A percentile compares a stretch with the other conserved stretches of the same genome.
Conservation (phyloP, 2,329 filamentous ascomycete genomes). For the Golovinomyces cichoracearum region DNA sequence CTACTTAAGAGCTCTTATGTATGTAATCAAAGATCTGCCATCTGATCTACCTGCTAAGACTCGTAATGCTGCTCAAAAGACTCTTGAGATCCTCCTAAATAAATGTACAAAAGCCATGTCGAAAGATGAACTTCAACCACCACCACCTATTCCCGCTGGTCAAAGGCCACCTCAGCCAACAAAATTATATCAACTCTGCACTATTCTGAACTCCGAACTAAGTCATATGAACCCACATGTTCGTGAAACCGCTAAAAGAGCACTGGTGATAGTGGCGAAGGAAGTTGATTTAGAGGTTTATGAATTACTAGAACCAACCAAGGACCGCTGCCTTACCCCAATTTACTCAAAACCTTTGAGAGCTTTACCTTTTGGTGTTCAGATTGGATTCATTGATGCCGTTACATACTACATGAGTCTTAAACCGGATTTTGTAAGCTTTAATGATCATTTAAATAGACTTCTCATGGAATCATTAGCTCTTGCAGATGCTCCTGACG, state of each 20-base stretch:
- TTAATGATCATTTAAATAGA: conserved; percentile 75
- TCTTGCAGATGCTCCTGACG: conserved; percentile 80
- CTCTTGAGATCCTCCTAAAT: conserved; percentile 52
- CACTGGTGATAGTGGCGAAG: conserved; percentile 56
- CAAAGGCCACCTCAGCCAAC: conserved; percentile 31
- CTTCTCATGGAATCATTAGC: conserved; percentile 83
- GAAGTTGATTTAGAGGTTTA: conserved; percentile 55
- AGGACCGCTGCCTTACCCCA: conserved; percentile 64
- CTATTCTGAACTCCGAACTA: conserved; percentile 64
- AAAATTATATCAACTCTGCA: conserved; percentile 50
- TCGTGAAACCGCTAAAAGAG: conserved; percentile 58
- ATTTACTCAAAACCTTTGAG: conserved; percentile 90
- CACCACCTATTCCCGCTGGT: conserved; percentile 27
- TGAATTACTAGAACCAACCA: conserved; percentile 71
- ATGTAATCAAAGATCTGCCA: conserved; percentile 96
- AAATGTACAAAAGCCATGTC: conserved; percentile 55
- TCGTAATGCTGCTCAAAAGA: conserved; percentile 54
- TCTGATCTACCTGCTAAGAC: conserved; percentile 80
- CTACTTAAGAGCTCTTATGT: conserved; percentile 73
- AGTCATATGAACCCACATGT: conserved; percentile 93
- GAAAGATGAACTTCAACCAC: conserved; percentile 43
- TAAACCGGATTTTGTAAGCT: conserved; percentile 66
- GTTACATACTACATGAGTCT: conserved; percentile 85
- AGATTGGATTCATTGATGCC: conserved; percentile 95
- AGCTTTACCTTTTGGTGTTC: conserved; percentile 74